These are phyloP conservation scores for Blastocystis sp. DNA, from an alignment of 352 stramenopile genomes.

Conservation along the genomic window DNA sequence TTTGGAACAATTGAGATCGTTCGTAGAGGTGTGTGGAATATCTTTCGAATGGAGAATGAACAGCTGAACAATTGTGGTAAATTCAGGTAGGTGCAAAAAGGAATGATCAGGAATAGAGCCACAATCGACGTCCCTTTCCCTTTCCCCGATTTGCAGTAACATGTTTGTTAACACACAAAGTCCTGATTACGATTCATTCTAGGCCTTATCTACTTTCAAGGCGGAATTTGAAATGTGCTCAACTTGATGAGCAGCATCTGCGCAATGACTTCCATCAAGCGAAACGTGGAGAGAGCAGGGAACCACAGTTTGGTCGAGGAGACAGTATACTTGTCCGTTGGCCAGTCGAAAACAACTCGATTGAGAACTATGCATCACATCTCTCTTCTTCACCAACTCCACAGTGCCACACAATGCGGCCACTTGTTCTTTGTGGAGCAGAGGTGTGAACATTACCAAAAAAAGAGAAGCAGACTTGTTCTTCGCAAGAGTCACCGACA, in stretches of 20 bases:
- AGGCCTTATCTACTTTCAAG: background rate
- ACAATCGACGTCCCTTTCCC: constrained; percentile 55
- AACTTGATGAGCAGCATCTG: background rate
- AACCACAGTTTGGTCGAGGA: background rate
- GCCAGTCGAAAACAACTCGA: background rate
- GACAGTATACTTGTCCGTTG: background rate
- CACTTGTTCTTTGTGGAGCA: background rate
- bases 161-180: background rate
- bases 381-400: background rate
- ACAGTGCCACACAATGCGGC: background rate
- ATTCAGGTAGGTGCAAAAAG: constrained; percentile 1
- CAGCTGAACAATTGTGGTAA: constrained; percentile 59
- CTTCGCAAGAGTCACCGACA: background rate
- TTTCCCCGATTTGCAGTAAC: constrained; percentile 34
- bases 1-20: constrained; percentile 37
- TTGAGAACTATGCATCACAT: background rate
- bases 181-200: background rate
- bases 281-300: background rate
- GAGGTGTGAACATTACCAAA: background rate
- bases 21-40: constrained; percentile 35
- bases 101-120: constrained; percentile 8
- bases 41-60: constrained; percentile 60
- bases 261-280: background rate
- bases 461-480: background rate
- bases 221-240: background rate